Conservation (phyloP, 1,284 basidiomycete genomes). For the Apiotrichum gamsii region DNA sequence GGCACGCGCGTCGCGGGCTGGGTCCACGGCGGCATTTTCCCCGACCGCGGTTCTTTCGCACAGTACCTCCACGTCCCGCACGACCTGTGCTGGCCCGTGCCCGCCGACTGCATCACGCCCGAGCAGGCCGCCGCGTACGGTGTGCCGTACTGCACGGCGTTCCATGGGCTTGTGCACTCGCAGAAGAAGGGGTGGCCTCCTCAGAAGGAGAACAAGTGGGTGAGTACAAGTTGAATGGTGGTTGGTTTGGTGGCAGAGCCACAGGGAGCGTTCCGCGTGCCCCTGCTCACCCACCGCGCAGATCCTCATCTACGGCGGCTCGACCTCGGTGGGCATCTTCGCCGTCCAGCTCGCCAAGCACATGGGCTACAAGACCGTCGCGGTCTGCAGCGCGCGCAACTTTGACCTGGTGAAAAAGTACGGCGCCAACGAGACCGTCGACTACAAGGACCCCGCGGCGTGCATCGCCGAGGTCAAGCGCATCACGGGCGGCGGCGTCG, state of each 20-base stretch:
- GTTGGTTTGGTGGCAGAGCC: background rate
- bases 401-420: conserved; percentile 46
- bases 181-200: conserved; percentile 15
- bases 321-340: conserved; percentile 50
- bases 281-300: too few relatives aligned
- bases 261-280: too few relatives aligned
- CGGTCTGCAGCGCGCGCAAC: conserved; percentile 48
- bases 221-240: conserved; percentile 8
- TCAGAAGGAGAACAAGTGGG: conserved; percentile 17
- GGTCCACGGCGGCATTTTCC: conserved; percentile 49
- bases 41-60: conserved; percentile 42
- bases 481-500: conserved; percentile 33
- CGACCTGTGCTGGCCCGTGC: conserved; percentile 25
- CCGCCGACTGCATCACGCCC: conserved; percentile 22
- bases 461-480: conserved; percentile 25
- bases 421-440: conserved; percentile 48
- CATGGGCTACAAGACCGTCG: conserved; percentile 49
- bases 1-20: conserved; percentile 52
- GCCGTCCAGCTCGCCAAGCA: conserved; percentile 50
- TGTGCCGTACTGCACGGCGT: conserved; percentile 31
- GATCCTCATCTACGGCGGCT: conserved; percentile 50
- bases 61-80: conserved; percentile 46
- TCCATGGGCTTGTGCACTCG: conserved; percentile 14
- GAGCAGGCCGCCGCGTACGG: conserved; percentile 49
- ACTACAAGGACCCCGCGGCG: conserved; percentile 26